phyloP scores from a whole-genome alignment of 495 filamentous ascomycete genomes.

The Neurospora intermedia region DNA sequence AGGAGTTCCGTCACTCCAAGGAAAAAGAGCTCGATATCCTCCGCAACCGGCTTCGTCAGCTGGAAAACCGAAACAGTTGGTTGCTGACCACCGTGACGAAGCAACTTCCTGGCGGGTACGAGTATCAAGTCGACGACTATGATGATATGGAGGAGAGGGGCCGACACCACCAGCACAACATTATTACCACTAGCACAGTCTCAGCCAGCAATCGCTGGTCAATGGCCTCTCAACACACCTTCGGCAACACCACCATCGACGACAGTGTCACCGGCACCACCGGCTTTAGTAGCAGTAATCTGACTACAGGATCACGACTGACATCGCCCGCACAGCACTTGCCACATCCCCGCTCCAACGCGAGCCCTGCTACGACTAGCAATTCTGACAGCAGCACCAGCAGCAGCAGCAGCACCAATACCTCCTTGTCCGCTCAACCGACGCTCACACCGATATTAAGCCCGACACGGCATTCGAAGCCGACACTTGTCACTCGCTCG shows the following conservation, averaged over 20 bases:
- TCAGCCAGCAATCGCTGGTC: background rate
- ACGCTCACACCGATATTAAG: background rate
- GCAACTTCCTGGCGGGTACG: slow-evolving; percentile 14
- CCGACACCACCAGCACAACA: background rate
- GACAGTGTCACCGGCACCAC: background rate
- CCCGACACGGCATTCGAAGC: background rate
- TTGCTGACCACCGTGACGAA: slow-evolving; percentile 20
- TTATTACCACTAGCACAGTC: background rate
- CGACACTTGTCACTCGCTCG: background rate
- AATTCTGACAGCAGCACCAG: background rate
- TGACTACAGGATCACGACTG: background rate
- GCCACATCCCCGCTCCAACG: background rate
- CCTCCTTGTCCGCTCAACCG: background rate
- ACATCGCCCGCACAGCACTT: background rate
- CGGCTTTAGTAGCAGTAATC: background rate
- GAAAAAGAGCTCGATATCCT: slow-evolving; percentile 23
- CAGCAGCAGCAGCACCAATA: background rate
- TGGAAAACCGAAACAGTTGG: slow-evolving; percentile 24
- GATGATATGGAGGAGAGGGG: background rate
- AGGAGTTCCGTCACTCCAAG: slow-evolving; percentile 20
- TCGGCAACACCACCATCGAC: background rate
- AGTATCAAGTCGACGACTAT: background rate
- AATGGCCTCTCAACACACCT: background rate
- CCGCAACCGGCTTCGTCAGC: slow-evolving; percentile 14
- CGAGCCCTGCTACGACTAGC: background rate